These are phyloP conservation scores for Penstemon barbatus DNA, from an alignment of 257 asterid genomes.

Conservation along the genomic window DNA sequence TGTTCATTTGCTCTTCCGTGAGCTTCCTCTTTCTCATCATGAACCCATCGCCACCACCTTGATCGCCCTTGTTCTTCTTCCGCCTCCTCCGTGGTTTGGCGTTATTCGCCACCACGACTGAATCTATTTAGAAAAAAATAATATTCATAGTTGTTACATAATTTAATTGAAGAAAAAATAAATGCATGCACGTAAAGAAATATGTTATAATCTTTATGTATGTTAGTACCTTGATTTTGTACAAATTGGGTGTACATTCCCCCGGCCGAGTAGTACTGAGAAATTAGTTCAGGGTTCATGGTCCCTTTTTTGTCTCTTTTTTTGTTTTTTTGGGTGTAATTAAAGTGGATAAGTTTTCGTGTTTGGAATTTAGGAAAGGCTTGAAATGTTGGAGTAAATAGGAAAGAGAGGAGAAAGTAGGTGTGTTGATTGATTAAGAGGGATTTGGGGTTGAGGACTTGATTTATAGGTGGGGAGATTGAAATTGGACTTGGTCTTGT, in stretches of 20 bases:
- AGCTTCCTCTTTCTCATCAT: constrained; percentile 73
- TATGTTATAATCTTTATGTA: not conserved
- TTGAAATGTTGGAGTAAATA: constrained; percentile 10
- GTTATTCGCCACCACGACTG: constrained; percentile 15
- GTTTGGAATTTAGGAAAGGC: not conserved
- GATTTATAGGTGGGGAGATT: constrained; percentile 34
- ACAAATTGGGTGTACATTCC: constrained; percentile 14
- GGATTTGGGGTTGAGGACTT: constrained; percentile 25
- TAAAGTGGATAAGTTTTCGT: not conserved
- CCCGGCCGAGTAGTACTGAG: constrained; percentile 32
- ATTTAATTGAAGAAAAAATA: too few relatives aligned
- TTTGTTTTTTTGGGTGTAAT: not conserved
- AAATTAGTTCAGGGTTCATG: constrained; percentile 31
- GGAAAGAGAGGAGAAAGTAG: constrained; percentile 18
- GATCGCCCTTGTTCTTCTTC: constrained; percentile 38
- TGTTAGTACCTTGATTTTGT: constrained; percentile 26
- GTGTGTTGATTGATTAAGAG: constrained; percentile 10
- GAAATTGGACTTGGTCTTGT: constrained; percentile 22
- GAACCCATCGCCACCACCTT: constrained; percentile 31
- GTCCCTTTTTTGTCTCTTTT: not conserved
- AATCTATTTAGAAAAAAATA: not conserved
- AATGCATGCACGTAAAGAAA: constrained; percentile 9
- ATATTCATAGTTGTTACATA: too few relatives aligned
- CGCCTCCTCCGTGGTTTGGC: constrained; percentile 38
- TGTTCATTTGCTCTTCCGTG: constrained; percentile 61